Evolutionary conservation across 129 eudicot genomes (phyloP).

Genomic region (Flaveria bidentis): DNA sequence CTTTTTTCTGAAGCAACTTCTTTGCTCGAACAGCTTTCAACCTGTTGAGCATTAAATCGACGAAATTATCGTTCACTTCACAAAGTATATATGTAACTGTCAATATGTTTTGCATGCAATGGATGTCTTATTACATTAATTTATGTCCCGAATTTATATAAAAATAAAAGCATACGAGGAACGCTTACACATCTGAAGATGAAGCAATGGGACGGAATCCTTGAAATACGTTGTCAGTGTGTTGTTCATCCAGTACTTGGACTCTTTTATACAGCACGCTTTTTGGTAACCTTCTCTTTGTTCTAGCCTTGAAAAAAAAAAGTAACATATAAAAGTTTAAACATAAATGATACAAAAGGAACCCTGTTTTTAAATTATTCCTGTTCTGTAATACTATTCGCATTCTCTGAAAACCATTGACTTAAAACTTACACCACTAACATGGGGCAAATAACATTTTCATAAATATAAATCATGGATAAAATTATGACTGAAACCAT

Average conservation of each 20-base stretch:
- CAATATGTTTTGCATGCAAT: not conserved
- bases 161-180: not conserved
- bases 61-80: not conserved
- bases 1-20: conserved; percentile 58
- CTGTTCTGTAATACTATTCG: not conserved
- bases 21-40: conserved; percentile 80
- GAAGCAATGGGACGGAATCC: conserved; percentile 76
- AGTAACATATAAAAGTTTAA: not conserved
- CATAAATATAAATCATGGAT: conserved; percentile 10
- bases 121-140: not conserved
- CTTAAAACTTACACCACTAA: not conserved
- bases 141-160: not conserved
- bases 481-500: not conserved
- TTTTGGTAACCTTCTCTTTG: conserved; percentile 56
- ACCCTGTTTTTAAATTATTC: not conserved
- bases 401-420: not conserved
- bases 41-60: conserved; percentile 40
- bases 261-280: conserved; percentile 60
- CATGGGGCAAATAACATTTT: not conserved
- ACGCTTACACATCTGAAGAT: conserved; percentile 66
- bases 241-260: conserved; percentile 56
- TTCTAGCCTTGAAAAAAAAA: conserved; percentile 38
- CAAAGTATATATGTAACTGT: not conserved
- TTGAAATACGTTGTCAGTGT: conserved; percentile 54
- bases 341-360: not conserved